Conservation (phyloP, 805 yeast species). For the Pichia cabralensis region DNA sequence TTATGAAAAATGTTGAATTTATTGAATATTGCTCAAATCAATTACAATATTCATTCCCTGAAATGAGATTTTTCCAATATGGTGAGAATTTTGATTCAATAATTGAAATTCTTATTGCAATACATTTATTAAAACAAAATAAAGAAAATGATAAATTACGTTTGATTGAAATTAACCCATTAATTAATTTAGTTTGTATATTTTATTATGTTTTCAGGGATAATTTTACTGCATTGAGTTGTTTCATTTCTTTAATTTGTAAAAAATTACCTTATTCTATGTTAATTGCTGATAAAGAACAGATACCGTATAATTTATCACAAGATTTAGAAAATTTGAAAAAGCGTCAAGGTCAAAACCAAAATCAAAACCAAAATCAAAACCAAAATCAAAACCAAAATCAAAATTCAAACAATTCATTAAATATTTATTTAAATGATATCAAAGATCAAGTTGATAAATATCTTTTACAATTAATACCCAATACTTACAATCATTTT, state of each 20-base stretch:
- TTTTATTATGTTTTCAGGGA: slow-evolving; percentile 18
- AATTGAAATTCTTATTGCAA: slow-evolving; percentile 17
- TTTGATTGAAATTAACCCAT: slow-evolving; percentile 14
- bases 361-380: too few relatives aligned
- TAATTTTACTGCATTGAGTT: slow-evolving; percentile 16
- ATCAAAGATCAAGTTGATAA: slow-evolving; percentile 38
- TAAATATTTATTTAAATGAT: slow-evolving; percentile 29
- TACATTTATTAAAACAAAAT: too few relatives aligned
- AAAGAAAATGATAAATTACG: slow-evolving; percentile 15
- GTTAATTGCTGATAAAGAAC: slow-evolving; percentile 2
- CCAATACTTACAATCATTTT: slow-evolving; percentile 42
- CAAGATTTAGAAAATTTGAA: slow-evolving; percentile 11
- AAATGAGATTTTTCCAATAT: slow-evolving; percentile 21
- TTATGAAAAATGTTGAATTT: slow-evolving; percentile 10
- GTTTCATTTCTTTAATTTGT: slow-evolving; percentile 18
- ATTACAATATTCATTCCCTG: slow-evolving; percentile 21
- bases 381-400: neutral
- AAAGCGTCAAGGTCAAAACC: too few relatives aligned
- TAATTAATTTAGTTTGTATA: slow-evolving; percentile 21
- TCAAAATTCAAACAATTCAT: slow-evolving; percentile 3
- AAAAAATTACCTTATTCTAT: slow-evolving; percentile 20
- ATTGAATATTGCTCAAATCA: slow-evolving; percentile 17
- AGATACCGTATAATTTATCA: slow-evolving; percentile 6
- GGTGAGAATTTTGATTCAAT: slow-evolving; percentile 23
- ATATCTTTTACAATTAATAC: slow-evolving; percentile 34